These are phyloP conservation scores for Hypoxylon sp. DNA, from an alignment of 2,329 filamentous ascomycete species.

Conservation along the genomic window DNA sequence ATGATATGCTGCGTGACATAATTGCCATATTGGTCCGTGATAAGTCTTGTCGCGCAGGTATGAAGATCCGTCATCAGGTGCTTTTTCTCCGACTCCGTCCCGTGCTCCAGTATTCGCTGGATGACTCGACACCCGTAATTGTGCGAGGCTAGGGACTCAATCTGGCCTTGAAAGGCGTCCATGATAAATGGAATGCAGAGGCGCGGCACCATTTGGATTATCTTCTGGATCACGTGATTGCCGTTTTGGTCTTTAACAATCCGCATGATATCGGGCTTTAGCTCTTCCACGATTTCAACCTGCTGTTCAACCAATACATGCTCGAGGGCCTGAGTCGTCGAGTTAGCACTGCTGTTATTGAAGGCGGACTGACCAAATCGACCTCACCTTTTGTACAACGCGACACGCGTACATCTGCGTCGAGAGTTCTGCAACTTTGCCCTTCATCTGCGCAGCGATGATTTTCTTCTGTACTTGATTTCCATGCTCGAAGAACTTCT, in stretches of 20 bases:
- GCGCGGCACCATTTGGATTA: slow-evolving; percentile 82
- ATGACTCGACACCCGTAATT: slow-evolving; percentile 92
- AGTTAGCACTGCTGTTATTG: slow-evolving; percentile 42
- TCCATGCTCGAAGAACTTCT: slow-evolving; percentile 97
- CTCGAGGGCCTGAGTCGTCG: slow-evolving; percentile 76
- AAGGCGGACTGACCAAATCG: background rate
- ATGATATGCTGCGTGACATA: slow-evolving; percentile 97
- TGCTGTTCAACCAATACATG: slow-evolving; percentile 94
- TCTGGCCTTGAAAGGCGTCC: slow-evolving; percentile 79
- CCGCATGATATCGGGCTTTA: slow-evolving; percentile 79
- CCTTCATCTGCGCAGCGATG: slow-evolving; percentile 87
- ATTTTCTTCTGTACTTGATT: slow-evolving; percentile 93
- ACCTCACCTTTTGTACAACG: slow-evolving; percentile 89
- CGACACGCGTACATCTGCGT: slow-evolving; percentile 93
- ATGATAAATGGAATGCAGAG: slow-evolving; percentile 88
- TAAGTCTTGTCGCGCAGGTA: slow-evolving; percentile 75
- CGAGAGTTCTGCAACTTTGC: slow-evolving; percentile 82
- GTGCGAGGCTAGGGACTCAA: slow-evolving; percentile 80
- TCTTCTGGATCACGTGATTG: slow-evolving; percentile 96
- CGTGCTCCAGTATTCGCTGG: slow-evolving; percentile 89
- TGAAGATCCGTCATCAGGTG: slow-evolving; percentile 84
- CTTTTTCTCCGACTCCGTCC: slow-evolving; percentile 75
- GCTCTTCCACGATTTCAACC: slow-evolving; percentile 82
- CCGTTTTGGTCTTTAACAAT: slow-evolving; percentile 90
- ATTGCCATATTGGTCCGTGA: slow-evolving; percentile 92